Evolutionary conservation across 305 asterid genomes (phyloP).

Genomic region (Salvia sclarea): DNA sequence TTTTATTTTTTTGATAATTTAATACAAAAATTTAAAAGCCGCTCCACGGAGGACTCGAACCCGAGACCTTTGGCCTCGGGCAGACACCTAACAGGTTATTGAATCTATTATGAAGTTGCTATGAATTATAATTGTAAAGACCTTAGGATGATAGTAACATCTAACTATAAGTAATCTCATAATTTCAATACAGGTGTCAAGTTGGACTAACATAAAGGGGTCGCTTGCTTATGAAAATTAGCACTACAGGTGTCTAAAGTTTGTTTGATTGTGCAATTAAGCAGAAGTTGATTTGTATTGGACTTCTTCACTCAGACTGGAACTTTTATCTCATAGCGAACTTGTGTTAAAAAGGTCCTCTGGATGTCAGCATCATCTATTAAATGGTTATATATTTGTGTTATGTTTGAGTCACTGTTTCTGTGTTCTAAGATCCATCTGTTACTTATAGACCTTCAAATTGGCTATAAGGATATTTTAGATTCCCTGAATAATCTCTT

Average conservation of each 20-base stretch:
- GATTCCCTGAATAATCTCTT: constrained; percentile 25
- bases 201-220: constrained; percentile 8
- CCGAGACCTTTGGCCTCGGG: too few species aligned
- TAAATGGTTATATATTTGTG: neutral
- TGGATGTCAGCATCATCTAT: constrained; percentile 12
- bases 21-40: too few species aligned
- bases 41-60: too few species aligned
- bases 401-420: neutral
- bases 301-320: neutral
- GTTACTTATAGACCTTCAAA: neutral
- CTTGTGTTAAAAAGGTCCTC: neutral
- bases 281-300: constrained; percentile 1
- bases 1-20: too few species aligned
- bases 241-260: constrained; percentile 6
- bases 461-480: neutral
- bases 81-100: too few species aligned
- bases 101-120: constrained; percentile 6
- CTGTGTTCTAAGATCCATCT: neutral
- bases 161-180: neutral
- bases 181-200: constrained; percentile 11
- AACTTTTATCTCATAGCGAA: constrained; percentile 15
- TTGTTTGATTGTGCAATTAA: neutral
- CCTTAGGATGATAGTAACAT: neutral
- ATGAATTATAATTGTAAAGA: neutral
- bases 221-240: neutral